Evolutionary conservation across 228 moss, liverwort and hornwort species (phyloP).

Genomic region (Sphagnum magellanicum): DNA sequence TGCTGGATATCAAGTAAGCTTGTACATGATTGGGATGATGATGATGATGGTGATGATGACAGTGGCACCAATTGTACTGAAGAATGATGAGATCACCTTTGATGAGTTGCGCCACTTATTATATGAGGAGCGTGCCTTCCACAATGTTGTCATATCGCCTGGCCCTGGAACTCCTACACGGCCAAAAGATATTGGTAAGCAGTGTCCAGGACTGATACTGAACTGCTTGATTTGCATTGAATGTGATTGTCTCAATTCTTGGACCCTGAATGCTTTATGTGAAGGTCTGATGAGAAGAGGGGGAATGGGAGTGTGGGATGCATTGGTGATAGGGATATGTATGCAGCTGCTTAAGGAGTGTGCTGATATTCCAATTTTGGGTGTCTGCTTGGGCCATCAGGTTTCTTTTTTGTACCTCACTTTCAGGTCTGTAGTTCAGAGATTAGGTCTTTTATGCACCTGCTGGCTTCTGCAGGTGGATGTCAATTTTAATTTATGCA

Average conservation of each 20-base stretch:
- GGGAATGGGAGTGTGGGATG: not conserved
- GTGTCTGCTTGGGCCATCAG: constrained; percentile 99
- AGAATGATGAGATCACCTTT: constrained; percentile 83
- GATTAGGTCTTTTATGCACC: too few species aligned
- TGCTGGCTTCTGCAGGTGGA: not conserved
- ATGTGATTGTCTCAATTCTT: too few species aligned
- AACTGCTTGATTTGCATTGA: not conserved
- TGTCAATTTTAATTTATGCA: not conserved
- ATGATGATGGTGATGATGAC: constrained; percentile 16
- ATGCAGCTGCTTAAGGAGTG: constrained; percentile 79
- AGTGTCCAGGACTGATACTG: not conserved
- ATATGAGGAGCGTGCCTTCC: constrained; percentile 75
- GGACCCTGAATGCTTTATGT: too few species aligned
- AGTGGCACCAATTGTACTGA: constrained; percentile 87
- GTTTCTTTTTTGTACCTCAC: constrained; percentile 18
- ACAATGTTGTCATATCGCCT: constrained; percentile 98
- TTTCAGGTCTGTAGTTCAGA: too few species aligned
- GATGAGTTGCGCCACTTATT: constrained; percentile 57
- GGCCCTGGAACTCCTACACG: constrained; percentile 89
- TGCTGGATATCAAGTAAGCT: too few species aligned
- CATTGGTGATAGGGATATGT: constrained; percentile 52
- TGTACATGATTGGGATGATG: too few species aligned
- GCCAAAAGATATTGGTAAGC: constrained; percentile 78
- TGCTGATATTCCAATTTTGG: constrained; percentile 82
- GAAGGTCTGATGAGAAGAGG: not conserved